Evolutionary conservation across 1,139 yeast genomes (phyloP), one percentile per base, ranked within the genome.

Genomic region (Kurtzmaniella quercitrusa): DNA sequence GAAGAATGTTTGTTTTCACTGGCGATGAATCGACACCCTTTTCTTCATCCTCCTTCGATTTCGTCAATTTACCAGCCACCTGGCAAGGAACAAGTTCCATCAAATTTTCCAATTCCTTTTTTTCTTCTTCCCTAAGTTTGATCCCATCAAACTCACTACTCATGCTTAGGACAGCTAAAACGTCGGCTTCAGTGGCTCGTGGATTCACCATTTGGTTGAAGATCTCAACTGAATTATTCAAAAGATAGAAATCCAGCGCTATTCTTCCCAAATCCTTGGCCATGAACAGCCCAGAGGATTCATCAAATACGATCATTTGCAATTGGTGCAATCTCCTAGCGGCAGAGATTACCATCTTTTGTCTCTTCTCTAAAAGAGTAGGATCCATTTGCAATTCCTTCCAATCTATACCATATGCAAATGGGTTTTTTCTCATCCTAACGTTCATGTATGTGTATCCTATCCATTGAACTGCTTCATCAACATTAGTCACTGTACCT

Each of bases 391-490:
- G 77, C 3, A 94, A 61, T 50, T 88, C 96, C 49, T 79, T 78
- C 94, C 96, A 88, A 41, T 82, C 88, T 42, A 94, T 78, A n/a
- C 96, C 98, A 56, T 94, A 94, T 0, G 88, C 84, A 57, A 89
- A 83, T 2, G 98, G 98, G 52, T 89, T 93, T 56, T 88, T 88
- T 47, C 86, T 79, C 98, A 93, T 94, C 48, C 99, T 73, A 2
- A 93, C 97, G 67, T 81, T 84, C 78, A 94, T 74, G 56, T 93
- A 94, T 0, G 98, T 94, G 55, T 94, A 94, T 1, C 98, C 98
- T 14, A 94, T 71, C 98, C 98, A 94, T 52, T 85, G 88, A 1
- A 94, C 84, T 44, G 93, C 99, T 65, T 94, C 98, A 37, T 88
- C 96, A 6, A 93, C 81, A 56, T 86, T 91, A 1, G 98, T 88